A percentile compares a stretch with the other conserved stretches of the same genome.
Conservation (phyloP, 169 alveolate genomes). For the Plasmodium gallinaceum region DNA sequence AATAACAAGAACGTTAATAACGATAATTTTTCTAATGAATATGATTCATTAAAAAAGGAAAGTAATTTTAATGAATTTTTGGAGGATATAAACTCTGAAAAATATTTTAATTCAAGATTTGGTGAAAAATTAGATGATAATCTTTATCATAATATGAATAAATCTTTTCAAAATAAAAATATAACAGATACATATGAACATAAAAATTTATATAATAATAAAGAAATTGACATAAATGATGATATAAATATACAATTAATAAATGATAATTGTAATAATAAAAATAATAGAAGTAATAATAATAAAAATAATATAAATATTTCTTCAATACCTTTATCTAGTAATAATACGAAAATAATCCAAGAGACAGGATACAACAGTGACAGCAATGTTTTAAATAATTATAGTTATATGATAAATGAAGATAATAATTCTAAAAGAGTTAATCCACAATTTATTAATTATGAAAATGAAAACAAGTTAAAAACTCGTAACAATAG, state of each 20-base stretch:
- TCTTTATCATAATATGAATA: slow-evolving; percentile 9
- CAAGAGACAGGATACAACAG: slow-evolving; percentile 53
- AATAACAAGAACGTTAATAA: background rate
- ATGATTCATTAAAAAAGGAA: slow-evolving; percentile 58
- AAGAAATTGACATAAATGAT: background rate
- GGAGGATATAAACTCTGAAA: slow-evolving; percentile 38
- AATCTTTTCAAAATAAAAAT: slow-evolving; percentile 14
- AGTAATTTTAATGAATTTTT: slow-evolving; percentile 65
- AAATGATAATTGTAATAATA: no score
- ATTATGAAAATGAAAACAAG: slow-evolving; percentile 9
- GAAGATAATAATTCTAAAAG: slow-evolving; percentile 32
- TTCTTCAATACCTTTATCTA: background rate
- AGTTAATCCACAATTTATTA: slow-evolving; percentile 19
- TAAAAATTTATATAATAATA: slow-evolving; percentile 8
- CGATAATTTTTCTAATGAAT: slow-evolving; percentile 10
- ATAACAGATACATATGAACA: slow-evolving; percentile 45
- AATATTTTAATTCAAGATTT: slow-evolving; percentile 4
- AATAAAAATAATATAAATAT: background rate
- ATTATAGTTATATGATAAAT: slow-evolving; percentile 5
- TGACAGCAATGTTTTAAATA: slow-evolving; percentile 42
- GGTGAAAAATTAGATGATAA: slow-evolving; percentile 35
- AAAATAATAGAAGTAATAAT: background rate
- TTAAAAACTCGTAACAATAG: slow-evolving; percentile 37
- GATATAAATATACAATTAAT: background rate
- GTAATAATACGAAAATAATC: slow-evolving; percentile 19